Conservation (phyloP, 768 basidiomycete genomes). For the Coprinopsis sp. region DNA sequence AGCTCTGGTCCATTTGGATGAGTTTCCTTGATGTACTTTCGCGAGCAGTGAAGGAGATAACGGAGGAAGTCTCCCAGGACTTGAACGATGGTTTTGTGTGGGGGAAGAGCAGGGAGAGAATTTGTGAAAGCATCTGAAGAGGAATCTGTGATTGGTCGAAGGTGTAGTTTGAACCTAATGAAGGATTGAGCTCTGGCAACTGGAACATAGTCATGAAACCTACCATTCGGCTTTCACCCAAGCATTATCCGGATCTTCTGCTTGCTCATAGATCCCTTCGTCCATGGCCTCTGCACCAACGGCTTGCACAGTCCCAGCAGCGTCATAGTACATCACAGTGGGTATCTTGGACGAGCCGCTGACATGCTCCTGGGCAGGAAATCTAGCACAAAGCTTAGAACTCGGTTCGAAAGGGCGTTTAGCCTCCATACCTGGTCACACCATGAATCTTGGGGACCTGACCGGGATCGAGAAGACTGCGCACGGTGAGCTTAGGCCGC, state of each 20-base stretch:
- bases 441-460: slow-evolving; percentile 18
- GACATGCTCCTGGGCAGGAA: slow-evolving; percentile 37
- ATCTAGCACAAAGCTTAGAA: slow-evolving; percentile 24
- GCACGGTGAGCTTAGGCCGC: not conserved
- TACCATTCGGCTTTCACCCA: slow-evolving; percentile 47
- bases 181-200: no score
- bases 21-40: slow-evolving; percentile 33
- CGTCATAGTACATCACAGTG: slow-evolving; percentile 43
- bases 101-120: slow-evolving; percentile 26
- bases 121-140: slow-evolving; percentile 1
- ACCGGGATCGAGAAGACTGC: slow-evolving; percentile 35
- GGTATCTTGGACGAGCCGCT: slow-evolving; percentile 45
- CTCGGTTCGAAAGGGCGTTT: not conserved
- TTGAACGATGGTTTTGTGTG: slow-evolving; percentile 26
- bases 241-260: slow-evolving; percentile 38
- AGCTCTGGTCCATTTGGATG: slow-evolving; percentile 30
- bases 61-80: slow-evolving; percentile 38
- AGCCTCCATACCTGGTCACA: slow-evolving; percentile 18
- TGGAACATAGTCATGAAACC: no score
- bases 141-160: slow-evolving; percentile 7
- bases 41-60: slow-evolving; percentile 36
- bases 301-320: slow-evolving; percentile 30
- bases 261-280: slow-evolving; percentile 32
- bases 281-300: slow-evolving; percentile 41
- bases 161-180: slow-evolving; percentile 30